Evolutionary conservation across 352 stramenopile genomes (phyloP).

Genomic region (Globisporangium polare): DNA sequence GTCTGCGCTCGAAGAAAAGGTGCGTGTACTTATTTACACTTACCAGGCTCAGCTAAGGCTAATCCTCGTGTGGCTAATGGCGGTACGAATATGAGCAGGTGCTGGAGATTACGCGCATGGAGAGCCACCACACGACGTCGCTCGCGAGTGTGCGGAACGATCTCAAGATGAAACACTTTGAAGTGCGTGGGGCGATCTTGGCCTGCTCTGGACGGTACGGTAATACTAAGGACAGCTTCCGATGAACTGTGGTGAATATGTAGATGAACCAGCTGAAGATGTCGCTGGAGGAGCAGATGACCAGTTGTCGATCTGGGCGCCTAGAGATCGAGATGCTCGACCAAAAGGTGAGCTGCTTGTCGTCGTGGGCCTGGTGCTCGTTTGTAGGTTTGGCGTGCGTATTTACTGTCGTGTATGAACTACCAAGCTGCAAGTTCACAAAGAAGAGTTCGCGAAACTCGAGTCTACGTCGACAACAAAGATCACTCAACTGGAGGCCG

Average conservation of each 20-base stretch:
- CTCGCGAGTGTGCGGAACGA: constrained; percentile 51
- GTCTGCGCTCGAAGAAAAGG: constrained; percentile 49
- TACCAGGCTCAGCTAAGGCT: neutral
- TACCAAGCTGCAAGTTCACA: constrained; percentile 50
- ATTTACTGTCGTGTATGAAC: neutral
- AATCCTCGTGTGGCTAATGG: neutral
- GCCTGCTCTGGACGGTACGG: neutral
- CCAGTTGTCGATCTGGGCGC: constrained; percentile 25
- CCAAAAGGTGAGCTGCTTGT: constrained; percentile 44
- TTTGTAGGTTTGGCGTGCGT: neutral
- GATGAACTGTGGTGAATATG: neutral
- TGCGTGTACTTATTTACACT: constrained; percentile 3
- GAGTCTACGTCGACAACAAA: constrained; percentile 58
- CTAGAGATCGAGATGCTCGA: constrained; percentile 66
- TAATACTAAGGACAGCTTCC: neutral
- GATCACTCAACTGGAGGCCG: constrained; percentile 52
- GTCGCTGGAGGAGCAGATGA: constrained; percentile 52
- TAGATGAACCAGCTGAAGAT: constrained; percentile 63
- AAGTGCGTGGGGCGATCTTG: constrained; percentile 22
- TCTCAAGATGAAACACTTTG: constrained; percentile 80
- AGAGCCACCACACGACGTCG: constrained; percentile 46
- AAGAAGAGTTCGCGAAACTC: constrained; percentile 68
- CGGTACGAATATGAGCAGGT: constrained; percentile 19
- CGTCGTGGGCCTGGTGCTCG: neutral
- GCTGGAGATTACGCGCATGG: constrained; percentile 47